phyloP scores from a whole-genome alignment of 352 stramenopile species.

The Globisporangium splendens region DNA sequence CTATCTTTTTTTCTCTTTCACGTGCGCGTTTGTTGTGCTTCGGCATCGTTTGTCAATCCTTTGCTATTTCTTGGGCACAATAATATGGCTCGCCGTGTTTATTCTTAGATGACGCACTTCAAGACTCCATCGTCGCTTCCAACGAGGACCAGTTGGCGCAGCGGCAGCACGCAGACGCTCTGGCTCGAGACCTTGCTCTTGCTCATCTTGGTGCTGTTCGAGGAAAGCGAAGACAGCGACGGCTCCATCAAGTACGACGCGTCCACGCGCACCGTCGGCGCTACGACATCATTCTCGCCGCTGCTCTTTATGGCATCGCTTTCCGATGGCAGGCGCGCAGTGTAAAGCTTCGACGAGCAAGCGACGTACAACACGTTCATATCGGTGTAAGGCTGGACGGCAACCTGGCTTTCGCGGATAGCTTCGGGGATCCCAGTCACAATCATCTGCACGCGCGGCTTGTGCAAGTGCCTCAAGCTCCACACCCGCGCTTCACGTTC shows the following conservation, averaged over 20 bases:
- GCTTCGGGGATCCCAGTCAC: constrained; percentile 56
- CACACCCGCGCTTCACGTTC: constrained; percentile 72
- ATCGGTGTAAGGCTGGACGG: constrained; percentile 44
- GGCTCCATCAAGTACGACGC: constrained; percentile 47
- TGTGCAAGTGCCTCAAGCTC: constrained; percentile 24
- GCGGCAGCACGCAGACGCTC: constrained; percentile 42
- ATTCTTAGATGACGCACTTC: constrained; percentile 34
- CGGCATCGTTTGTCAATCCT: too few relatives aligned
- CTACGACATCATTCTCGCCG: constrained; percentile 7
- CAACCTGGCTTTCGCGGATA: constrained; percentile 40
- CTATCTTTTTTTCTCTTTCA: constrained; percentile 3
- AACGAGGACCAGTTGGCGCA: constrained; percentile 59
- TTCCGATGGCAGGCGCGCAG: constrained; percentile 35
- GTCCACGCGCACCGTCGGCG: constrained; percentile 33
- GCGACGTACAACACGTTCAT: constrained; percentile 44
- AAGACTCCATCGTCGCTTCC: constrained; percentile 65
- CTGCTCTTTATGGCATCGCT: constrained; percentile 8
- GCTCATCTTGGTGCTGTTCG: constrained; percentile 24
- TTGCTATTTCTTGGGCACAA: too few relatives aligned
- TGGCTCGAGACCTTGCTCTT: constrained; percentile 45
- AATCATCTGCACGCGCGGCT: constrained; percentile 38
- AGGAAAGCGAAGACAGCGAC: not conserved
- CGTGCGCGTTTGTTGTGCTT: not conserved
- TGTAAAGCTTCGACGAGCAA: constrained; percentile 34
- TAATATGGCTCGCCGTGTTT: too few relatives aligned